Evolutionary conservation across 2,329 filamentous ascomycete species (phyloP).

Genomic region (Lachnellula hyalina): DNA sequence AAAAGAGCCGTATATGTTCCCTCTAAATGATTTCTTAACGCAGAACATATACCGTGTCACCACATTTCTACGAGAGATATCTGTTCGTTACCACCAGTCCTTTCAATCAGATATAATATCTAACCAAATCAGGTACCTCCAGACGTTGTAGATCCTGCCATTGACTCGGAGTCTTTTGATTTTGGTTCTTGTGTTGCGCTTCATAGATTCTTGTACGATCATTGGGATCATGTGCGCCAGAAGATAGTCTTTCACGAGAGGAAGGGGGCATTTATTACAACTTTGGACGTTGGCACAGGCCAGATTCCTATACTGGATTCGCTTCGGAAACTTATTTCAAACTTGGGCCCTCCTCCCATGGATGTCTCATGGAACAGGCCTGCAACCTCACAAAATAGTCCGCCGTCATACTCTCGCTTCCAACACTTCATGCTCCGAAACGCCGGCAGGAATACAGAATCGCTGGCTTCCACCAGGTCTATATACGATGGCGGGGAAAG

Average conservation of each 20-base stretch:
- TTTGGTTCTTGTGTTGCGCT: slow-evolving; percentile 67
- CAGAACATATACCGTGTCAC: slow-evolving; percentile 65
- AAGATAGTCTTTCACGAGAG: slow-evolving; percentile 56
- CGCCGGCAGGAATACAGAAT: slow-evolving; percentile 60
- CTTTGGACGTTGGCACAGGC: slow-evolving; percentile 46
- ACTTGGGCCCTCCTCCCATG: slow-evolving; percentile 61
- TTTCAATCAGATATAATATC: not conserved
- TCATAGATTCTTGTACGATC: slow-evolving; percentile 65
- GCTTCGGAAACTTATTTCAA: slow-evolving; percentile 56
- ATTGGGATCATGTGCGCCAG: slow-evolving; percentile 65
- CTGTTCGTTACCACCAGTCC: slow-evolving; percentile 39
- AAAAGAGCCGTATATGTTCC: slow-evolving; percentile 69
- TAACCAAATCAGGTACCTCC: slow-evolving; percentile 40
- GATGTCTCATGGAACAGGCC: slow-evolving; percentile 67
- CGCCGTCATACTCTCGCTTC: slow-evolving; percentile 61
- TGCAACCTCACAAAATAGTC: slow-evolving; percentile 57
- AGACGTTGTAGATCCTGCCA: slow-evolving; percentile 38
- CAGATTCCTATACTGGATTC: slow-evolving; percentile 55
- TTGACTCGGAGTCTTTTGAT: slow-evolving; percentile 52
- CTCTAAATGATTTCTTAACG: slow-evolving; percentile 62
- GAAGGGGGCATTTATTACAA: slow-evolving; percentile 50
- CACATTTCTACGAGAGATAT: slow-evolving; percentile 62
- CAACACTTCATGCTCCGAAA: slow-evolving; percentile 70
- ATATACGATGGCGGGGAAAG: slow-evolving; percentile 68
- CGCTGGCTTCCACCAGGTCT: slow-evolving; percentile 57